These are phyloP conservation scores for Sporothrix brunneoviolacea DNA, from an alignment of 2,329 filamentous ascomycete genomes.

Conservation along the genomic window DNA sequence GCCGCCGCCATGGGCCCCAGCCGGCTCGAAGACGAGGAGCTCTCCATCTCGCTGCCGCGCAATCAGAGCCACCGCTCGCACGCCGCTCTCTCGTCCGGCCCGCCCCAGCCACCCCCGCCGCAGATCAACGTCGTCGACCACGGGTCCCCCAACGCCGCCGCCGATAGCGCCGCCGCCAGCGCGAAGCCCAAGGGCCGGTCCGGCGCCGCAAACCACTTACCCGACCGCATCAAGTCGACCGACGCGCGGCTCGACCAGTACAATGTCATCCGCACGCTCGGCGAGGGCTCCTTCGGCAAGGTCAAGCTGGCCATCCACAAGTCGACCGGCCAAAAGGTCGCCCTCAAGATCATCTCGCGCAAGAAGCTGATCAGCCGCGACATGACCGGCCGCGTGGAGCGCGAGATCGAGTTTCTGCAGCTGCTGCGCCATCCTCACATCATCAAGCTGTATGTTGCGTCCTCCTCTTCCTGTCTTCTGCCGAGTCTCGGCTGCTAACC, in stretches of 20 bases:
- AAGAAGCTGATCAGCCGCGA: conserved; percentile 95
- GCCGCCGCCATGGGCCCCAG: conserved; percentile 40
- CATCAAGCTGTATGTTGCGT: conserved; percentile 75
- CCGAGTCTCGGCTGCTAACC: too few relatives aligned
- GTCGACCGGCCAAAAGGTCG: conserved; percentile 88
- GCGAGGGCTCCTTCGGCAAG: conserved; percentile 96
- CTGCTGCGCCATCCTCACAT: conserved; percentile 94
- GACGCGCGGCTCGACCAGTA: conserved; percentile 61
- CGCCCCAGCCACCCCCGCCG: conserved; percentile 24
- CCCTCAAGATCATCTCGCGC: conserved; percentile 93
- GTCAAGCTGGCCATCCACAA: conserved; percentile 94
- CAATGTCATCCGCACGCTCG: conserved; percentile 80
- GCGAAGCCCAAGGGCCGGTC: conserved; percentile 16
- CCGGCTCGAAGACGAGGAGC: conserved; percentile 72
- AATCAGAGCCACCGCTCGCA: conserved; percentile 51
- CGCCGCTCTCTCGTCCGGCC: conserved; percentile 14
- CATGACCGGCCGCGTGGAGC: conserved; percentile 95
- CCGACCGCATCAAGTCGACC: conserved; percentile 25
- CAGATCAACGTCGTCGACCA: conserved; percentile 31
- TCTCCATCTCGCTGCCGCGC: conserved; percentile 67
- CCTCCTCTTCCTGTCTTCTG: not conserved
- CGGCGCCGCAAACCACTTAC: conserved; percentile 6
- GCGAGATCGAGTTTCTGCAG: conserved; percentile 97
- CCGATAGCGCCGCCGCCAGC: conserved; percentile 14
- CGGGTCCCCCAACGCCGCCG: conserved; percentile 17